phyloP scores from a whole-genome alignment of 176 grass and related monocot species.

The Otatea glauca region DNA sequence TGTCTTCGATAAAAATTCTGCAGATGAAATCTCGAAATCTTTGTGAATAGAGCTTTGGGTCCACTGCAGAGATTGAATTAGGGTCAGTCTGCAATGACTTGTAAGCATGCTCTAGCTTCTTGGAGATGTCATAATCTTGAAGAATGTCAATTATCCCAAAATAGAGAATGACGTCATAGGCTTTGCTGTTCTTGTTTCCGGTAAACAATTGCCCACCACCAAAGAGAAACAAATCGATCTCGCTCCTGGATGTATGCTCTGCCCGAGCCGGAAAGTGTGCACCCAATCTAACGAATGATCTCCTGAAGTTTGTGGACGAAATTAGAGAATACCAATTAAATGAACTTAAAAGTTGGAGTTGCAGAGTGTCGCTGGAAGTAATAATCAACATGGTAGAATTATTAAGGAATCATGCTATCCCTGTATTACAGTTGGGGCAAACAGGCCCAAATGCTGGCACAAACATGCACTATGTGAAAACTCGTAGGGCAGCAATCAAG shows the following conservation, averaged over 20 bases:
- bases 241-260: constrained; percentile 53
- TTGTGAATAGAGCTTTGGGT: constrained; percentile 74
- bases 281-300: constrained; percentile 66
- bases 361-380: background rate
- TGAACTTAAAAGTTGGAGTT: constrained; percentile 13
- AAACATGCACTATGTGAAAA: constrained; percentile 44
- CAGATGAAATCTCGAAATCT: constrained; percentile 65
- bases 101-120: constrained; percentile 78
- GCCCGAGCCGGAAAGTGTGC: constrained; percentile 77
- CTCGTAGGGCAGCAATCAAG: constrained; percentile 41
- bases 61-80: constrained; percentile 66
- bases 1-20: constrained; percentile 57
- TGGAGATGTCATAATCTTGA: constrained; percentile 58
- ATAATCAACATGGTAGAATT: constrained; percentile 31
- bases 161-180: constrained; percentile 59
- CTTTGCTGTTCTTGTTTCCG: constrained; percentile 39
- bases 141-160: constrained; percentile 80
- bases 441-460: constrained; percentile 48
- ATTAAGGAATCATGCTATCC: constrained; percentile 29
- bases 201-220: constrained; percentile 48
- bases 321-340: constrained; percentile 25
- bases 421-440: constrained; percentile 37
- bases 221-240: constrained; percentile 54
- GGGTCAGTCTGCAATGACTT: constrained; percentile 72
- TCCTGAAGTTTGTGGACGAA: constrained; percentile 51